A percentile compares a stretch with the other conserved stretches of the same genome.
Evolutionary conservation across 1,284 basidiomycete genomes (phyloP).

Genomic region (Mrakiaceae sp.): DNA sequence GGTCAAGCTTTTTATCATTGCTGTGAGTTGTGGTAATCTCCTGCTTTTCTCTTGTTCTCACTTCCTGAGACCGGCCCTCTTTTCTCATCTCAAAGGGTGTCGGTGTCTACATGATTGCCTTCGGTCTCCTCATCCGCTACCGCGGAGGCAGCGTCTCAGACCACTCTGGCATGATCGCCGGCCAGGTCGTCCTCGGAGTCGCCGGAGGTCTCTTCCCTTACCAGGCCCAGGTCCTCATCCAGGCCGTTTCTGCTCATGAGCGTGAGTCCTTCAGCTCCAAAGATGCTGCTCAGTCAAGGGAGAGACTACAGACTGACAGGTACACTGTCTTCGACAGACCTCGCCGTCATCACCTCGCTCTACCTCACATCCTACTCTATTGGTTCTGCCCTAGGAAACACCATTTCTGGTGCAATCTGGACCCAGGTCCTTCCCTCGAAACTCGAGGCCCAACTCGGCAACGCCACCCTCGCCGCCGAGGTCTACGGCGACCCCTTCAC

Average conservation of each 20-base stretch:
- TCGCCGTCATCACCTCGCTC: constrained; percentile 33
- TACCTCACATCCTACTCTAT: constrained; percentile 36
- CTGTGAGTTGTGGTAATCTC: constrained; percentile 13
- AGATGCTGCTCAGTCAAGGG: neutral
- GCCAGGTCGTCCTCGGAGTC: constrained; percentile 36
- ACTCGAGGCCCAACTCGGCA: constrained; percentile 24
- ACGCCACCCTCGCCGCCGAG: constrained; percentile 27
- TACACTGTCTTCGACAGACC: constrained; percentile 8
- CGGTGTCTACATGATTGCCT: constrained; percentile 27
- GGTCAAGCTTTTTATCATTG: constrained; percentile 35
- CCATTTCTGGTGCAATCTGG: constrained; percentile 38
- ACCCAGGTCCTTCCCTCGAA: constrained; percentile 27
- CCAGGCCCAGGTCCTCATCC: constrained; percentile 34
- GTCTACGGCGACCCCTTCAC: constrained; percentile 31
- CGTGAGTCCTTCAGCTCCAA: constrained; percentile 13
- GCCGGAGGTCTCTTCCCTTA: constrained; percentile 36
- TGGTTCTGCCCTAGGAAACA: constrained; percentile 34
- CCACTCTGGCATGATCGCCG: constrained; percentile 32
- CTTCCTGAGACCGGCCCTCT: constrained; percentile 6
- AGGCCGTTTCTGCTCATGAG: constrained; percentile 35
- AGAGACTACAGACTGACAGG: too few relatives aligned
- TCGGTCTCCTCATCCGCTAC: constrained; percentile 37
- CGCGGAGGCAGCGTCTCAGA: constrained; percentile 28
- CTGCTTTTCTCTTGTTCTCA: constrained; percentile 25
- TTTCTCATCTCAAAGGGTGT: constrained; percentile 14